These are phyloP conservation scores for Coemansia sp. DNA, from an alignment of 192 early-diverging fungal species.

Conservation along the genomic window DNA sequence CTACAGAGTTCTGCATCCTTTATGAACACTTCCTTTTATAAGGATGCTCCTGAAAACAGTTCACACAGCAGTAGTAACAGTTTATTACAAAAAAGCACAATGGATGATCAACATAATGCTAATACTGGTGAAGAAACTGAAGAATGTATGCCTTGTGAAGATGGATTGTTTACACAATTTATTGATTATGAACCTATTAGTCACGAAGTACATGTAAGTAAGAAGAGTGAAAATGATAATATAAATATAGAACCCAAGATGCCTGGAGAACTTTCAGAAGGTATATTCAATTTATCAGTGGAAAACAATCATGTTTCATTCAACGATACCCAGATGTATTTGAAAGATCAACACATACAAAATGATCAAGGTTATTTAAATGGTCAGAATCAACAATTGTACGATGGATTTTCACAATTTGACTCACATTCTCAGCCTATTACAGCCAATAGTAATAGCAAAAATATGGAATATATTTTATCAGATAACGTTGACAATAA, in stretches of 20 bases:
- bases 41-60: not conserved
- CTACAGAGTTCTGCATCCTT: not conserved
- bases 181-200: conserved; percentile 22
- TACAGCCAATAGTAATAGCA: not conserved
- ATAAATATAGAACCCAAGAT: conserved; percentile 9
- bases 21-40: not conserved
- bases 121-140: not conserved
- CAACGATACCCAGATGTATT: not conserved
- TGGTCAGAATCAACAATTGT: not conserved
- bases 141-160: conserved; percentile 15
- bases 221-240: not conserved
- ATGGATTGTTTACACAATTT: conserved; percentile 41
- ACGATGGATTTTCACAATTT: not conserved
- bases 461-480: not conserved
- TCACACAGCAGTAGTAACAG: not conserved
- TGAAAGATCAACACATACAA: not conserved
- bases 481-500: not conserved
- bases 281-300: conserved; percentile 43
- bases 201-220: not conserved
- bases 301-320: not conserved
- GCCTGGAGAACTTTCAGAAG: conserved; percentile 31
- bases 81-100: not conserved
- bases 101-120: not conserved
- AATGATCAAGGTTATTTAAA: not conserved
- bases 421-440: not conserved